Evolutionary conservation across 257 asterid species (phyloP), one percentile per base, ranked within the genome.

Genomic region (Thymus mandschuricus): DNA sequence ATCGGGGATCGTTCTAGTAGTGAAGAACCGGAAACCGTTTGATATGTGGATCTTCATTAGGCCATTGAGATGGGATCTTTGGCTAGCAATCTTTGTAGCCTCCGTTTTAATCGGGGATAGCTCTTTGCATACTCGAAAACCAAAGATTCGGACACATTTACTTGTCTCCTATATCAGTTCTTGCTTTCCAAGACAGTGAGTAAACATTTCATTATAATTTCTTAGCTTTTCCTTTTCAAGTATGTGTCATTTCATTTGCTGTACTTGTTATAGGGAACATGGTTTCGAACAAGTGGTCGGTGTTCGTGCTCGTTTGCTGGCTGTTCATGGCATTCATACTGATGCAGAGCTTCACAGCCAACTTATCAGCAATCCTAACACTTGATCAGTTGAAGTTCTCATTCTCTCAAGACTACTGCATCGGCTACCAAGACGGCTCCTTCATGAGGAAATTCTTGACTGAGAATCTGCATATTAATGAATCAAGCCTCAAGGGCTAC

Each of bases 351-450:
- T 21, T 21, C 21, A 21, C 21, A 21, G 21, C 21, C 21, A 86
- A 72, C 65, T 59, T 88, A 11, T 77, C 88, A 21, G 21, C 21
- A 21, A 21, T 21, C 21, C 21, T 21, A 21, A 21, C 21, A 21
- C 21, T 21, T 21, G 86, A 82, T 66, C 90, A 81, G 70, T 55
- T 88, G 40, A 50, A 81, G 12, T 80, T 79, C 10, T 69, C 71
- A 1, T 68, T 80, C 77, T 78, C 86, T 2, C 77, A 78, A 9
- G 74, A 71, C 8, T 73, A 77, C 30, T 55, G 48, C 4, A 67
- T 82, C 2, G 95, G 92, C 15, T 80, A n/a, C 51, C 83, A 82
- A 2, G 76, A 66, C 9, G 89, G 83, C 28, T 84, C 92, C 28
- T 86, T 88, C 46, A 78, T 86, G 65, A 70, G 31, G 44, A 59